These are phyloP conservation scores for Colletotrichum liaoningense DNA, from an alignment of 2,329 filamentous ascomycete genomes.

Conservation along the genomic window DNA sequence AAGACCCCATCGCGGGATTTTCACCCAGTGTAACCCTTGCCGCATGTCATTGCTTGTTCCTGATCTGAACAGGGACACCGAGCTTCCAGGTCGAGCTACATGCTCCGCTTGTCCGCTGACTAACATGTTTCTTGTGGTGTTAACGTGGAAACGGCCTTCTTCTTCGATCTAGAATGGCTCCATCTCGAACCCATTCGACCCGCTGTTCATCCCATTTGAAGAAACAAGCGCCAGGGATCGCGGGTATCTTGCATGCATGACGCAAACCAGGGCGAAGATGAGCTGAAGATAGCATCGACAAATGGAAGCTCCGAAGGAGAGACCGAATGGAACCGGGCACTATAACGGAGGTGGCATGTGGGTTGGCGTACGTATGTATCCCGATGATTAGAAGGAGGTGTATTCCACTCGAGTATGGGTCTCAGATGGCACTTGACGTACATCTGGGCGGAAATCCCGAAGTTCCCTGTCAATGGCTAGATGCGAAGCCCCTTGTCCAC, in stretches of 20 bases:
- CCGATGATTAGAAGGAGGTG: constrained; percentile 3
- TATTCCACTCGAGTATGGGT: constrained; percentile 2
- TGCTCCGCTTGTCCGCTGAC: constrained; percentile 1
- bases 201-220: constrained; percentile 24
- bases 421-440: constrained; percentile 7
- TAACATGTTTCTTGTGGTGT: constrained; percentile 2
- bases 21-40: background rate
- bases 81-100: background rate
- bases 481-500: background rate
- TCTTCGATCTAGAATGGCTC: background rate
- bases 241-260: constrained; percentile 20
- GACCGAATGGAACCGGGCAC: constrained; percentile 9
- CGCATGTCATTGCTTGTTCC: constrained; percentile 12
- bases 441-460: constrained; percentile 1
- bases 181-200: constrained; percentile 10
- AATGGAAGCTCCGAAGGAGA: constrained; percentile 9
- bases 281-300: constrained; percentile 9
- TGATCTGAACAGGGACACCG: background rate
- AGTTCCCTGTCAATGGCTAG: background rate
- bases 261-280: constrained; percentile 14
- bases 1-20: background rate
- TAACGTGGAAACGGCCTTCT: background rate
- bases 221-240: constrained; percentile 12
- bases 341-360: background rate
- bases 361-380: constrained; percentile 3